Evolutionary conservation across 495 filamentous ascomycete genomes (phyloP), one percentile per base, ranked within the genome.

Genomic region (Penicillium subrubescens): DNA sequence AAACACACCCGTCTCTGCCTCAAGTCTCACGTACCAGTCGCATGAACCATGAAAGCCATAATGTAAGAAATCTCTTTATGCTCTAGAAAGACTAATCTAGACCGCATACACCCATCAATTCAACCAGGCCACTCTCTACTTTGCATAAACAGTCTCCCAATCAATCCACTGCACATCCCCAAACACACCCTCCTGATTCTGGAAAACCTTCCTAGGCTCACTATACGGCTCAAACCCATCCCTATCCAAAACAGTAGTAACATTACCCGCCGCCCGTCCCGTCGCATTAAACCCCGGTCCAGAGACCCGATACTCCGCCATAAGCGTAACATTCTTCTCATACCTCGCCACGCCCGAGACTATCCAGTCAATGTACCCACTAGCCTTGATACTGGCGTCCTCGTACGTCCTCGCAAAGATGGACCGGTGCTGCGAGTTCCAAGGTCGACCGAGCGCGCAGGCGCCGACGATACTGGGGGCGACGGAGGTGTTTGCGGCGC

Each of bases 381-480:
- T 76, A 5, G 78, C 69, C 44, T 70, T 61, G 65, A 89, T 85
- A 56, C 76, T 82, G 3, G 66, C 74, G 64, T 88, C 86, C 31
- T 87, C 77, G 59, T 81, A 86, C 2, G 75, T 79, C 3, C 77
- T 69, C 31, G 81, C 81, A 67, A 86, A 87, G 56, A 88, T 80
- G 39, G 81, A 79, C 23, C 83, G 79, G 63, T 84, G 80, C 64
- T 80, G 78, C 1, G 76, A 65, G 66, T 89, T 89, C 79, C 86
- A 89, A 17, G 87, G 87, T 29, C 86, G 70, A 17, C 87, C 86
- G 8, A 89, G 75, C 5, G 84, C 75, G 71, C 87, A 89, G 60
- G 80, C 67, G 0, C 80, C 81, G 34, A 65, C 66, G 61, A 87
- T 86, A 1, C 63, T 60, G 1, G 76, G 48, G 0, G 78, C 79